Percentiles rank a stretch among this genome's conserved stretches.
Conservation (phyloP, 2,329 filamentous ascomycete genomes). For the Trichoderma sp. region DNA sequence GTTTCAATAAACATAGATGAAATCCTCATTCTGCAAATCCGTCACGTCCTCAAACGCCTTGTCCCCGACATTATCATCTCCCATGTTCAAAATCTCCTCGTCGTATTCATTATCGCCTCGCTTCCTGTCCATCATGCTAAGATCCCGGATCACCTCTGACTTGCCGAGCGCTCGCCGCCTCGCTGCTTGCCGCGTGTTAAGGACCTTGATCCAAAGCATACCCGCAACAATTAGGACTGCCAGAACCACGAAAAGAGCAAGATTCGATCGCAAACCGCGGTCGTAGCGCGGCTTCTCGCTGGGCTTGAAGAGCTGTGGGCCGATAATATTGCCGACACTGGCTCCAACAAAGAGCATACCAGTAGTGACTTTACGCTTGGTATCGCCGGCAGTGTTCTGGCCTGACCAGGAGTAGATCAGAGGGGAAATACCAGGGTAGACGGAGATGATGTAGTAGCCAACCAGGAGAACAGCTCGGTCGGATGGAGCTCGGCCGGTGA, state of each 20-base stretch:
- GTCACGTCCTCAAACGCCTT: conserved; percentile 51
- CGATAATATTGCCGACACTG: conserved; percentile 65
- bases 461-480: conserved; percentile 53
- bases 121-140: conserved; percentile 45
- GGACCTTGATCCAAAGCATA: conserved; percentile 43
- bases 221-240: conserved; percentile 45
- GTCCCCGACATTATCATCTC: conserved; percentile 40
- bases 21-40: conserved; percentile 62
- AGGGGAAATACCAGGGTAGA: conserved; percentile 58
- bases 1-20: conserved; percentile 55
- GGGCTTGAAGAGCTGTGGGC: conserved; percentile 60
- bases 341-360: conserved; percentile 62
- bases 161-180: conserved; percentile 39
- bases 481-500: conserved; percentile 45
- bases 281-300: conserved; percentile 59
- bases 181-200: conserved; percentile 52
- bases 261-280: conserved; percentile 59
- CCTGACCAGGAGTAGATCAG: conserved; percentile 59
- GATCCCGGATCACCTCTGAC: conserved; percentile 54
- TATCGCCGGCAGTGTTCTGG: conserved; percentile 65
- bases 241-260: conserved; percentile 60
- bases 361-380: conserved; percentile 66
- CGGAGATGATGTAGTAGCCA: conserved; percentile 61
- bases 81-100: conserved; percentile 28
- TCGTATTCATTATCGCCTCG: conserved; percentile 11